Conservation (phyloP, 176 grass and related monocot species). For the Oryza australiensis region DNA sequence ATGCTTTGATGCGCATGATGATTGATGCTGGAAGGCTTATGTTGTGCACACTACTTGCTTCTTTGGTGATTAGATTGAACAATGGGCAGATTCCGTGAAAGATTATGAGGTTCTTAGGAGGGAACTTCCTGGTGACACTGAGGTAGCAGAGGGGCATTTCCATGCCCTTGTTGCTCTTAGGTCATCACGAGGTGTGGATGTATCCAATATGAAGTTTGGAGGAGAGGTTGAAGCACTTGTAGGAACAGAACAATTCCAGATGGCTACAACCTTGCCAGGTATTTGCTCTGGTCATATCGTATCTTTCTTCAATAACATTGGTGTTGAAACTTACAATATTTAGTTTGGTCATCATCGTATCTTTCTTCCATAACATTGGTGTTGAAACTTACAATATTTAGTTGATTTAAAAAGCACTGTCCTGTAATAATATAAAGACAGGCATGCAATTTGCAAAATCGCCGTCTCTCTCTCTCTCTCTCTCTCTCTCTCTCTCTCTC, state of each 20-base stretch:
- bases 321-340: constrained; percentile 28
- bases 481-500: too few relatives aligned
- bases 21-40: background rate
- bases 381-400: background rate
- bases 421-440: background rate
- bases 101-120: constrained; percentile 87
- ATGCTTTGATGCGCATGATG: background rate
- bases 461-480: too few relatives aligned
- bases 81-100: constrained; percentile 76
- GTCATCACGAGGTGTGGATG: constrained; percentile 77
- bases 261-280: constrained; percentile 88
- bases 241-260: constrained; percentile 78
- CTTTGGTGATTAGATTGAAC: constrained; percentile 69
- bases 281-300: constrained; percentile 27
- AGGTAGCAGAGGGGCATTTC: constrained; percentile 90
- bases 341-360: constrained; percentile 3
- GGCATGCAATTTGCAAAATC: background rate
- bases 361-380: background rate
- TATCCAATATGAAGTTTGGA: constrained; percentile 95
- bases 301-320: background rate
- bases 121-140: constrained; percentile 72
- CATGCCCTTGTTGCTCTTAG: constrained; percentile 84
- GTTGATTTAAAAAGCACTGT: background rate
- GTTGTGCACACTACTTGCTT: constrained; percentile 2
- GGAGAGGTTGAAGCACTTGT: constrained; percentile 83